Percentiles rank a stretch among this genome's conserved stretches.
Evolutionary conservation across 2,329 filamentous ascomycete genomes (phyloP).

Genomic region (Hypocreales sp.): DNA sequence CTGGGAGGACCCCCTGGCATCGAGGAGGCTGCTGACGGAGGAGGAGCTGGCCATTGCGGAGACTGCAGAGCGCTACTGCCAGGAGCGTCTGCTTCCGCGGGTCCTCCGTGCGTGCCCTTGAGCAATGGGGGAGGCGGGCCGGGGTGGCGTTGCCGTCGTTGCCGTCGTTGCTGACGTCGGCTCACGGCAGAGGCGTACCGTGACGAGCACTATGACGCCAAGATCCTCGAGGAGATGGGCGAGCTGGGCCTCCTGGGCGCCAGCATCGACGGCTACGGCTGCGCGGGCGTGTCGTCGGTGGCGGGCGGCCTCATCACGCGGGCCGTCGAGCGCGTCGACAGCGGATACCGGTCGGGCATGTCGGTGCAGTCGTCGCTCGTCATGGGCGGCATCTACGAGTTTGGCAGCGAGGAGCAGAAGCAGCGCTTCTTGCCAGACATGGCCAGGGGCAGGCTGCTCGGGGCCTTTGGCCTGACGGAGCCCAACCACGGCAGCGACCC

Average conservation of each 20-base stretch:
- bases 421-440: slow-evolving; percentile 67
- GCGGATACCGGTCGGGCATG: slow-evolving; percentile 83
- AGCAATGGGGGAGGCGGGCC: not conserved
- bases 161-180: no score
- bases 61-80: slow-evolving; percentile 85
- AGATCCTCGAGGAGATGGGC: slow-evolving; percentile 83
- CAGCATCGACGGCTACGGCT: slow-evolving; percentile 75
- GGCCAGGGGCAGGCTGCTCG: slow-evolving; percentile 68
- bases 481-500: slow-evolving; percentile 89
- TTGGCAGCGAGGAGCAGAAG: slow-evolving; percentile 76
- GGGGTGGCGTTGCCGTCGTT: no score
- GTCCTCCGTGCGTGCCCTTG: slow-evolving; percentile 54
- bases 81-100: slow-evolving; percentile 72
- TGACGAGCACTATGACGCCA: slow-evolving; percentile 72
- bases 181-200: slow-evolving; percentile 64
- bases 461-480: slow-evolving; percentile 81
- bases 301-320: slow-evolving; percentile 82
- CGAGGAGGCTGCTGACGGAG: slow-evolving; percentile 65
- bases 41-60: slow-evolving; percentile 84
- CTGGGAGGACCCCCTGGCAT: slow-evolving; percentile 79
- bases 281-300: slow-evolving; percentile 75
- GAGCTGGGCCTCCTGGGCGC: slow-evolving; percentile 79
- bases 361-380: slow-evolving; percentile 86
- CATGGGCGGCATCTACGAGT: slow-evolving; percentile 85
- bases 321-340: slow-evolving; percentile 82